Base-by-base conservation (phyloP, 169 alveolate species). In the Plasmodium chabaudi region DNA sequence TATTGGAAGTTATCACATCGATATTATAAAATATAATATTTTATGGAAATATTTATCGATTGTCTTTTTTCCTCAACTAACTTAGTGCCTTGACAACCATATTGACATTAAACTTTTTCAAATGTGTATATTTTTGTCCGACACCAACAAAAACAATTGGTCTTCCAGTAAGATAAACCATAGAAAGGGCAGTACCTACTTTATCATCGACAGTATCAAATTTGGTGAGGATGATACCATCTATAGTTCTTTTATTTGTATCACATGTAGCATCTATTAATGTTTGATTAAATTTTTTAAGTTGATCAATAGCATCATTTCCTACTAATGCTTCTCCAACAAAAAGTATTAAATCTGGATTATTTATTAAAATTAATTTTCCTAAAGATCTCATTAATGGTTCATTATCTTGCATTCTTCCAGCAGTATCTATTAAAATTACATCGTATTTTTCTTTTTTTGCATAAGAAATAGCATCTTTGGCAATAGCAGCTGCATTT, bases 271-370 rank as follows among this genome's bases (percentile, higher is more conserved):
- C 59, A 39, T 87, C 69, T 9, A 68, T 89, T 25, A 89, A 63
- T 51, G 91, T 94, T 72, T 97, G 98, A 74, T 99, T 98, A 94
- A 99, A 99, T 93, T 97, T 98, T 72, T 96, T 94, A 34, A 98
- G 93, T 94, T 99, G 99, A 94, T 99, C 99, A 6, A 98, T 99
- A 12, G 99, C 99, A 92, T 99, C 99, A 92, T 99, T 98, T 21
- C 99, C 99, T 19, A 98, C 99, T 27, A 99, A 96, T 25, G 99
- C 99, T 90, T 99, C 99, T n/a, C 99, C 99, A 19, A 98, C 99
- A 87, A 99, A 98, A 25, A 98, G 91, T 42, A 98, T 98, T 46
- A 98, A 93, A 95, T 98, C 99, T 44, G 99, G 99, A 86, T 95
- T 96, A 94, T 98, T 98, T 23, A 97, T 93, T 51, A 97, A 97